Base-by-base conservation (phyloP, 768 basidiomycete species). In the Naganishia randhawae region DNA sequence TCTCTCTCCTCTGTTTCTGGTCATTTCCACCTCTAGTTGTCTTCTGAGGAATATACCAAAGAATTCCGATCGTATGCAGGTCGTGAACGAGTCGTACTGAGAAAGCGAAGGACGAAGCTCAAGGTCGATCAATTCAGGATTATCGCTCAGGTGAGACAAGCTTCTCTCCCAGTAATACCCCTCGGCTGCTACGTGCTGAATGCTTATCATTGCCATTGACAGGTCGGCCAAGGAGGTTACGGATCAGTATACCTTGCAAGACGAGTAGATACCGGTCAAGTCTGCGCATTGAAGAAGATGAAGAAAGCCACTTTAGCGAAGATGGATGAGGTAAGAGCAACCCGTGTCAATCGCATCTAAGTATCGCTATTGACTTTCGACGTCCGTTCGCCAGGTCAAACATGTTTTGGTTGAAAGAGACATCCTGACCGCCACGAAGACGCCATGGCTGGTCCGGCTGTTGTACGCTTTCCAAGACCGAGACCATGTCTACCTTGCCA, bases 221-320 rank as follows among this genome's bases (percentile, higher is more conserved):
- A 73, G 73, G 92, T 99, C 54, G 96, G 96, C 1, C 96, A 99
- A 81, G 96, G 96, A 14, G 96, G 96, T 2, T 99, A 98, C 80
- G 96, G 96, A 6, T 95, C 97, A 72, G 96, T 99, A 29, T 99
- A 90, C 76, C 84, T 99, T 62, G 96, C 96, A 11, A 83, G 95
- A 48, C 96, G 97, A 78, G 89, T 88, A 73, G 96, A 99, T 74
- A 90, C 94, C 0, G 91, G 92, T 31, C 92, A 98, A 77, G 90
- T 99, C 11, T 97, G 95, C 71, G 96, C 96, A 8, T 82, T 98
- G 65, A 98, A 99, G 84, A 95, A 91, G 82, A 95, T 99, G 96
- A 85, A 84, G 73, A 99, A 99, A 80, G 85, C 88, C 27, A 97
- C 93, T 0, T 75, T 99, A 50, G 89, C 88, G 76, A 99, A 99